Conservation (phyloP, 1,139 yeast genomes). For the Saccharomycopsis hybrid region DNA sequence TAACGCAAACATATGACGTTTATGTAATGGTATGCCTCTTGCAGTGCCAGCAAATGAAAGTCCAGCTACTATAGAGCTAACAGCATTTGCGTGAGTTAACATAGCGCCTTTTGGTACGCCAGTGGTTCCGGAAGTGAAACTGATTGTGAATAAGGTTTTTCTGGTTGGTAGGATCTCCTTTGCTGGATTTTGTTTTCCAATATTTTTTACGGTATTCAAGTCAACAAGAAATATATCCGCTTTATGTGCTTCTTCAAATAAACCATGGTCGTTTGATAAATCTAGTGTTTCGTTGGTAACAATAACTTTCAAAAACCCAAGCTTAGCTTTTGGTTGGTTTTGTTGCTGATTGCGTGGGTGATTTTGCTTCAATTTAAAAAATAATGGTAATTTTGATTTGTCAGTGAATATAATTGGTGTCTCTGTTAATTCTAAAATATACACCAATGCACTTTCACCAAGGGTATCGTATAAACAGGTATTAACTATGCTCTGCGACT, state of each 20-base stretch:
- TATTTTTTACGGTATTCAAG: constrained; percentile 43
- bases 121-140: constrained; percentile 54
- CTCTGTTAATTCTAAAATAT: constrained; percentile 50
- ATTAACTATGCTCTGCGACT: constrained; percentile 43
- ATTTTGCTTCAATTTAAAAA: constrained; percentile 21
- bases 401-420: constrained; percentile 49
- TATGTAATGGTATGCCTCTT: constrained; percentile 17
- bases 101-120: constrained; percentile 52
- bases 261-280: constrained; percentile 29
- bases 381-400: constrained; percentile 36
- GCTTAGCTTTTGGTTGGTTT: too few relatives aligned
- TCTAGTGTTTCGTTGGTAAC: constrained; percentile 47
- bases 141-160: constrained; percentile 40
- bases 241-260: constrained; percentile 28
- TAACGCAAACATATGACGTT: constrained; percentile 22
- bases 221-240: constrained; percentile 37
- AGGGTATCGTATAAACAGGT: constrained; percentile 60
- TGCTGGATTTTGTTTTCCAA: constrained; percentile 46
- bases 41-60: constrained; percentile 26
- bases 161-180: constrained; percentile 41
- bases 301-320: constrained; percentile 36
- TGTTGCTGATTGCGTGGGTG: too few relatives aligned
- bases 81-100: constrained; percentile 38
- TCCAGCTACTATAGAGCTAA: constrained; percentile 30
- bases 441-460: constrained; percentile 51